Evolutionary conservation across 129 eudicot species (phyloP).

Genomic region (Tanacetum coccineum): DNA sequence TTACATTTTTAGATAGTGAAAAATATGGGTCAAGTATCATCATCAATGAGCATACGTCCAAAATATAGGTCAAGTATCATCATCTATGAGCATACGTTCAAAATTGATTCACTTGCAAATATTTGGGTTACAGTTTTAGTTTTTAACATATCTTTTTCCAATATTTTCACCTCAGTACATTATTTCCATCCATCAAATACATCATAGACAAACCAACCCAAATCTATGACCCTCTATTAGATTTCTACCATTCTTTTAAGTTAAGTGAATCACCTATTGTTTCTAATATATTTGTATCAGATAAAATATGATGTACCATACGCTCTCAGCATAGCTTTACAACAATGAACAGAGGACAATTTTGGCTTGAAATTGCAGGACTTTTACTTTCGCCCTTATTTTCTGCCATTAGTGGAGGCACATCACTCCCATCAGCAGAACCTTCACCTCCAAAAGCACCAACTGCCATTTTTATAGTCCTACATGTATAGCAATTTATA

Average conservation of each 20-base stretch:
- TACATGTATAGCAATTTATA: conserved; percentile 27
- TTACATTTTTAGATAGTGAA: too few relatives aligned
- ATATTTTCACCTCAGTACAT: conserved; percentile 1
- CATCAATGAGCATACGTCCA: too few relatives aligned
- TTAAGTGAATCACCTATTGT: neutral
- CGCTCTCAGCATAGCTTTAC: conserved; percentile 89
- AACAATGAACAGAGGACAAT: conserved; percentile 72
- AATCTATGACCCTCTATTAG: neutral
- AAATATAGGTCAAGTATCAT: too few relatives aligned
- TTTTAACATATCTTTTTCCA: neutral
- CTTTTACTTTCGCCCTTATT: conserved; percentile 61
- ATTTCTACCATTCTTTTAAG: neutral
- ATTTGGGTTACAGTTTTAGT: neutral
- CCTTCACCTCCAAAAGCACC: conserved; percentile 87
- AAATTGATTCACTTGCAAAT: neutral
- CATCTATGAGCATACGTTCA: neutral
- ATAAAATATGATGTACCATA: conserved; percentile 45
- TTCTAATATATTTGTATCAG: neutral
- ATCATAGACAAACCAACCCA: neutral
- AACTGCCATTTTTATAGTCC: conserved; percentile 98
- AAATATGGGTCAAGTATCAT: too few relatives aligned
- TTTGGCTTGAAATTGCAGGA: conserved; percentile 77
- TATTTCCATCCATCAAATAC: neutral
- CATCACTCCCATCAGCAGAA: conserved; percentile 46
- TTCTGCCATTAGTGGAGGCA: conserved; percentile 64